These are phyloP conservation scores for Rhizophlyctis rosea DNA, from an alignment of 192 early-diverging fungal species.

Conservation along the genomic window DNA sequence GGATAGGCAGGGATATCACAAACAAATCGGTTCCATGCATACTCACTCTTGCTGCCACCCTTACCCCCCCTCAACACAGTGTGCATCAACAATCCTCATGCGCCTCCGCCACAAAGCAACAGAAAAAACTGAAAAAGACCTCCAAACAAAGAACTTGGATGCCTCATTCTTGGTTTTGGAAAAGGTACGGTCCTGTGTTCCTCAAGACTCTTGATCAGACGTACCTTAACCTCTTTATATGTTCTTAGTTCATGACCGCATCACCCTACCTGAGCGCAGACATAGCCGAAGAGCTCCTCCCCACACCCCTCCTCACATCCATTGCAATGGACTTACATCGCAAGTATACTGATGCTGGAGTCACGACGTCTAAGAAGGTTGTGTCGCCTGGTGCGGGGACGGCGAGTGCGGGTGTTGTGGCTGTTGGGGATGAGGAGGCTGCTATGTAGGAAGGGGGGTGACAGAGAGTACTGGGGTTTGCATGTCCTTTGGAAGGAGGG, in stretches of 20 bases:
- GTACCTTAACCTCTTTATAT: not conserved
- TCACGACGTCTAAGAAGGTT: not conserved
- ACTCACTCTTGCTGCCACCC: no score
- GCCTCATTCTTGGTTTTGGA: conserved; percentile 18
- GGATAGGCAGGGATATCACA: no score
- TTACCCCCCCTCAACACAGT: no score
- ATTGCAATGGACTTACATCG: conserved; percentile 10
- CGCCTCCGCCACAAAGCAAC: conserved; percentile 8
- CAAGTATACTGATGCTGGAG: conserved; percentile 11
- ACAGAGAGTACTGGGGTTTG: no score
- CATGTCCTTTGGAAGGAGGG: no score
- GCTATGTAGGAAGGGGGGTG: no score
- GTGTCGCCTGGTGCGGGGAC: not conserved
- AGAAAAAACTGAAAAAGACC: conserved; percentile 20
- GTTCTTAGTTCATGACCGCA: conserved; percentile 7
- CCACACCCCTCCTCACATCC: conserved; percentile 16
- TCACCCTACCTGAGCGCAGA: conserved; percentile 5
- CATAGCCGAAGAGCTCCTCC: conserved; percentile 9
- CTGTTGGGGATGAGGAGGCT: not conserved
- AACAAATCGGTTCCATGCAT: no score
- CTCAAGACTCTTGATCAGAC: not conserved
- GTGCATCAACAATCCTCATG: conserved; percentile 22
- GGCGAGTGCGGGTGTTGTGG: not conserved
- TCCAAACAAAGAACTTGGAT: conserved; percentile 15
- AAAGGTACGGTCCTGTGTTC: conserved; percentile 4